phyloP scores from a whole-genome alignment of 331 rosid species.

The Spiraea crenata region DNA sequence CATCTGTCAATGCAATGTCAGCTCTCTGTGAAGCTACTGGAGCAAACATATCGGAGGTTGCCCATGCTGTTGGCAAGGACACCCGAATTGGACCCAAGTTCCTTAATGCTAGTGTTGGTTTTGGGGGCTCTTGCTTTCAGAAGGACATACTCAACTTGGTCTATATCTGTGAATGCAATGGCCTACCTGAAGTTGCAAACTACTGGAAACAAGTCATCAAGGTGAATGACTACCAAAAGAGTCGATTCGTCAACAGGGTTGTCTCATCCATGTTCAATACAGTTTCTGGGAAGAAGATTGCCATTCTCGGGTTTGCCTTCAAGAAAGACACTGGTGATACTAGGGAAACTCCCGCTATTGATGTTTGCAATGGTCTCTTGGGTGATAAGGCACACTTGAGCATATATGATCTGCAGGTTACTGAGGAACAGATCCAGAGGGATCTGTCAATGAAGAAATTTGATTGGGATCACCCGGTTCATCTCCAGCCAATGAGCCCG shows the following conservation, averaged over 20 bases:
- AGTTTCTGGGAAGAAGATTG: slow-evolving; percentile 61
- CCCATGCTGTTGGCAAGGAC: slow-evolving; percentile 63
- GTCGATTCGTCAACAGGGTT: slow-evolving; percentile 56
- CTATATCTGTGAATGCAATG: slow-evolving; percentile 69
- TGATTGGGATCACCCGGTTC: slow-evolving; percentile 47
- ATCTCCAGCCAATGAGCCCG: slow-evolving; percentile 35
- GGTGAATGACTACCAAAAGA: slow-evolving; percentile 77
- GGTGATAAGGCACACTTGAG: slow-evolving; percentile 48
- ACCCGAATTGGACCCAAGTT: slow-evolving; percentile 56
- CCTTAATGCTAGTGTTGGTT: slow-evolving; percentile 66
- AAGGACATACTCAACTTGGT: slow-evolving; percentile 59
- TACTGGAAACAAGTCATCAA: slow-evolving; percentile 68
- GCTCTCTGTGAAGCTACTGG: slow-evolving; percentile 70
- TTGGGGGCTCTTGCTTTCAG: slow-evolving; percentile 46
- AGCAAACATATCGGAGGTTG: slow-evolving; percentile 58
- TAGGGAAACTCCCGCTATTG: slow-evolving; percentile 67
- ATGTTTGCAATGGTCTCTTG: slow-evolving; percentile 62
- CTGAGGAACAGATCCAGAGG: slow-evolving; percentile 39
- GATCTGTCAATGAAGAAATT: slow-evolving; percentile 34
- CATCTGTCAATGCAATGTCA: slow-evolving; percentile 68
- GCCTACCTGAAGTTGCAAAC: slow-evolving; percentile 62
- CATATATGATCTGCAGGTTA: slow-evolving; percentile 44
- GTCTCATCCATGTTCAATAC: slow-evolving; percentile 72
- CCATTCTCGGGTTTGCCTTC: slow-evolving; percentile 65
- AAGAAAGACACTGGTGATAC: slow-evolving; percentile 75